Evolutionary conservation across 306 rosid species (phyloP).

Genomic region (Trifolium subterraneum): DNA sequence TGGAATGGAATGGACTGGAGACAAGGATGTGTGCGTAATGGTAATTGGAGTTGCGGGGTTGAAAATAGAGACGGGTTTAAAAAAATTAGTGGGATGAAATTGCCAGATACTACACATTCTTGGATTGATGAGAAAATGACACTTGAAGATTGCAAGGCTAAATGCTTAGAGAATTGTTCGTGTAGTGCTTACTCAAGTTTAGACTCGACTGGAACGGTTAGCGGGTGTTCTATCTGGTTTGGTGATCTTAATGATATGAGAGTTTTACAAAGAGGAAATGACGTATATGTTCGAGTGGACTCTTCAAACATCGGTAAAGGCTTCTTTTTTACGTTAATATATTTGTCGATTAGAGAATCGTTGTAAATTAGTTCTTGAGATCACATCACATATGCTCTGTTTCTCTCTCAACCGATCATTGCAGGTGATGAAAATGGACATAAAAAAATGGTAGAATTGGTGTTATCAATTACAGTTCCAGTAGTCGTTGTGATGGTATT

Average conservation of each 20-base stretch:
- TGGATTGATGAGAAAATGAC: constrained; percentile 15
- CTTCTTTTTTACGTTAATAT: too few relatives aligned
- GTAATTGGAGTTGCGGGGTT: constrained; percentile 34
- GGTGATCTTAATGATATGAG: constrained; percentile 8
- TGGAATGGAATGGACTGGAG: constrained; percentile 37
- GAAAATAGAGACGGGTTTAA: constrained; percentile 34
- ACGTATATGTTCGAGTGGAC: constrained; percentile 29
- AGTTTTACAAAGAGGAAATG: background rate
- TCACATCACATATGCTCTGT: too few relatives aligned
- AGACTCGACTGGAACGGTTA: background rate
- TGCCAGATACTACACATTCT: constrained; percentile 39
- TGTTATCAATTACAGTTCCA: background rate
- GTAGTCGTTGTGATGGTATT: background rate
- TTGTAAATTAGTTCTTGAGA: too few relatives aligned
- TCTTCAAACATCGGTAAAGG: background rate
- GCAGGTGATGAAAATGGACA: background rate
- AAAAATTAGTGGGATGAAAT: constrained; percentile 8
- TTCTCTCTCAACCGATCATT: too few relatives aligned
- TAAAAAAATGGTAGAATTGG: background rate
- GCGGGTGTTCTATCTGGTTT: constrained; percentile 28
- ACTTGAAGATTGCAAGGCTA: constrained; percentile 9
- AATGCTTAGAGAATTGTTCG: constrained; percentile 30
- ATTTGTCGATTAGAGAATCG: too few relatives aligned
- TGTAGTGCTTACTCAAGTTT: constrained; percentile 19
- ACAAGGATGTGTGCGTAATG: constrained; percentile 36